phyloP scores from a whole-genome alignment of 345 rosid species.

The Sonneratia caseolaris region DNA sequence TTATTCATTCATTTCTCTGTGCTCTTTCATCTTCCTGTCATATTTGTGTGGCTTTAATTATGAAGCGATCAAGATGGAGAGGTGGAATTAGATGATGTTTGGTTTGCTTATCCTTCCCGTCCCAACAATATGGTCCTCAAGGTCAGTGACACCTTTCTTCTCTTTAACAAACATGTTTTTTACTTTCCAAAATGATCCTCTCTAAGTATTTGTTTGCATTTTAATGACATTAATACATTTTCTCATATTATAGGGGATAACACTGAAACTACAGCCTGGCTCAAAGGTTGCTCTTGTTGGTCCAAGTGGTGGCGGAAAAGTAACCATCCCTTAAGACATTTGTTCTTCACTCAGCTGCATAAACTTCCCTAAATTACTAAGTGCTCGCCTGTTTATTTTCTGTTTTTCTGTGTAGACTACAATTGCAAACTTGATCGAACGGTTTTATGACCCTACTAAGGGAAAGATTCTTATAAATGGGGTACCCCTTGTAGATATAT shows the following conservation, averaged over 20 bases:
- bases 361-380: background rate
- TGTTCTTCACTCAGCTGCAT: background rate
- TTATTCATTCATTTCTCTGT: too few relatives aligned
- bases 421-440: constrained; percentile 80
- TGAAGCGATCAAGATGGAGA: constrained; percentile 75
- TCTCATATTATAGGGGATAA: constrained; percentile 52
- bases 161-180: background rate
- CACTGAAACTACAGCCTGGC: constrained; percentile 68
- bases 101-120: constrained; percentile 98
- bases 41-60: background rate
- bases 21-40: background rate
- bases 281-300: constrained; percentile 93
- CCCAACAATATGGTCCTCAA: constrained; percentile 82
- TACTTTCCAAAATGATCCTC: background rate
- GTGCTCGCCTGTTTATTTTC: background rate
- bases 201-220: background rate
- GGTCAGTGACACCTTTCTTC: constrained; percentile 28
- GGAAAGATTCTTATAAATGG: constrained; percentile 77
- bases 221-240: background rate
- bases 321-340: constrained; percentile 15
- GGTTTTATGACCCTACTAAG: constrained; percentile 81
- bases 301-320: constrained; percentile 98
- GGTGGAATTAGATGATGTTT: constrained; percentile 78
- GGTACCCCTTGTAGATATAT: constrained; percentile 64
- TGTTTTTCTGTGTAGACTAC: constrained; percentile 55